Conservation (phyloP, 192 early-diverging fungal genomes). For the Coemansia sp. region DNA sequence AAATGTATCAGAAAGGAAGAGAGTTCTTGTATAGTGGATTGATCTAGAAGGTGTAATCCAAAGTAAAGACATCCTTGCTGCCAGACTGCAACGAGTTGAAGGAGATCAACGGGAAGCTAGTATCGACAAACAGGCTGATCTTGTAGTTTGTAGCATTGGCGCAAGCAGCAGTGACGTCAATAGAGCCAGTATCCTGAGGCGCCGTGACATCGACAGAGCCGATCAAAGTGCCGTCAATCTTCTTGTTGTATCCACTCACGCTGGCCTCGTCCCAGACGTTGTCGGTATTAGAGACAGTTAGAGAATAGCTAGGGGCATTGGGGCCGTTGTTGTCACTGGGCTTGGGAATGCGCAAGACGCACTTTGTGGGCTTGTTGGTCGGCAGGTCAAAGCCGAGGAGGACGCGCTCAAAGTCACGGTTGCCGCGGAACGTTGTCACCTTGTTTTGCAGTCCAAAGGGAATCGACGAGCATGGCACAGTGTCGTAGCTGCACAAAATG, state of each 20-base stretch:
- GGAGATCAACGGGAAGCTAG: conserved; percentile 16
- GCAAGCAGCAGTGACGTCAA: conserved; percentile 43
- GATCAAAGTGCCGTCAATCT: conserved; percentile 19
- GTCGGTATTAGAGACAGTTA: conserved; percentile 41
- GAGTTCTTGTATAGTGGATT: too few relatives aligned
- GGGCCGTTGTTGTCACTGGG: conserved; percentile 19
- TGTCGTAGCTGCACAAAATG: conserved; percentile 36
- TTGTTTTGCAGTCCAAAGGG: conserved; percentile 24
- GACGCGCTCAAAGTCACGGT: conserved; percentile 49
- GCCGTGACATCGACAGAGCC: conserved; percentile 20
- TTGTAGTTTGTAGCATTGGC: conserved; percentile 20
- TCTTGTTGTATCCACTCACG: conserved; percentile 40
- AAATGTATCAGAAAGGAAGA: too few relatives aligned
- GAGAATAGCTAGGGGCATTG: conserved; percentile 1
- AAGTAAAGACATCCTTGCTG: conserved; percentile 28
- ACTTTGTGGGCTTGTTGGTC: conserved; percentile 18
- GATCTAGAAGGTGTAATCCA: conserved; percentile 15
- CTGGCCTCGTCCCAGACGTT: conserved; percentile 45
- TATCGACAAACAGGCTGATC: conserved; percentile 50
- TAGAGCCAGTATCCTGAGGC: neutral
- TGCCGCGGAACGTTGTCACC: conserved; percentile 40
- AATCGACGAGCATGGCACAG: conserved; percentile 31
- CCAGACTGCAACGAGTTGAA: conserved; percentile 52
- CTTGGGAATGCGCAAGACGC: conserved; percentile 30
- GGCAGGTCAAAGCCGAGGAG: conserved; percentile 52